Percentiles rank a stretch among this genome's conserved stretches.
These are phyloP conservation scores for Sclerotinia subarctica DNA, from an alignment of 2,329 filamentous ascomycete species.

Conservation along the genomic window DNA sequence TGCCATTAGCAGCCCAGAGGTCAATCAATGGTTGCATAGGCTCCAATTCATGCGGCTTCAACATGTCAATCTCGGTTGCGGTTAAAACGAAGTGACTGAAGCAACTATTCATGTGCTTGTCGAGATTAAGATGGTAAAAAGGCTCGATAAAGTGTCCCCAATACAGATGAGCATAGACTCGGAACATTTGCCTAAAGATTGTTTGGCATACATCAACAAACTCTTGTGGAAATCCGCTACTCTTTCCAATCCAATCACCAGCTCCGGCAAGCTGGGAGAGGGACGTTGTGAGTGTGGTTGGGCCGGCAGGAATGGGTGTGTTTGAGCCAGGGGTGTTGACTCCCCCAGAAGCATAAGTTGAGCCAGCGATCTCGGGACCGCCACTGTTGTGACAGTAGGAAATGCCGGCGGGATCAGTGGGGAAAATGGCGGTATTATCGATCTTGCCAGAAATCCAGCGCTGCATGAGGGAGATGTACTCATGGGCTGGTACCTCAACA, in stretches of 20 bases:
- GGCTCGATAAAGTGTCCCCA: constrained; percentile 89
- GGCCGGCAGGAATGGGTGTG: constrained; percentile 39
- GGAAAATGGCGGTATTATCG: constrained; percentile 84
- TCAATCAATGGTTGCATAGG: constrained; percentile 95
- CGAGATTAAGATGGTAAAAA: constrained; percentile 77
- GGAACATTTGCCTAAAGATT: constrained; percentile 98
- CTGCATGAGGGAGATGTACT: constrained; percentile 94
- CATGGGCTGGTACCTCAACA: constrained; percentile 85
- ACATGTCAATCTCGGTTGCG: constrained; percentile 75
- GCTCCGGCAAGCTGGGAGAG: constrained; percentile 60
- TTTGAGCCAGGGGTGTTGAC: constrained; percentile 44
- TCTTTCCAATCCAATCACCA: constrained; percentile 81
- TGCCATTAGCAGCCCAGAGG: constrained; percentile 84
- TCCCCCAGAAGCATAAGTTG: constrained; percentile 54
- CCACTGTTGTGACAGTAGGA: constrained; percentile 63
- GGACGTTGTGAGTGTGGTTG: constrained; percentile 48
- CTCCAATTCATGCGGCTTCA: constrained; percentile 86
- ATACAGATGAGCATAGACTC: constrained; percentile 96
- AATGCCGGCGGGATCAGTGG: constrained; percentile 72
- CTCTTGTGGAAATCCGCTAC: constrained; percentile 85
- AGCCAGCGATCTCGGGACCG: constrained; percentile 55
- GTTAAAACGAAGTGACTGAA: constrained; percentile 83
- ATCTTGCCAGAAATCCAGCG: constrained; percentile 97
- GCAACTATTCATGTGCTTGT: constrained; percentile 81
- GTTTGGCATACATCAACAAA: constrained; percentile 89